These are phyloP conservation scores for Linum usitatissimum DNA, from an alignment of 345 rosid species.

Conservation along the genomic window DNA sequence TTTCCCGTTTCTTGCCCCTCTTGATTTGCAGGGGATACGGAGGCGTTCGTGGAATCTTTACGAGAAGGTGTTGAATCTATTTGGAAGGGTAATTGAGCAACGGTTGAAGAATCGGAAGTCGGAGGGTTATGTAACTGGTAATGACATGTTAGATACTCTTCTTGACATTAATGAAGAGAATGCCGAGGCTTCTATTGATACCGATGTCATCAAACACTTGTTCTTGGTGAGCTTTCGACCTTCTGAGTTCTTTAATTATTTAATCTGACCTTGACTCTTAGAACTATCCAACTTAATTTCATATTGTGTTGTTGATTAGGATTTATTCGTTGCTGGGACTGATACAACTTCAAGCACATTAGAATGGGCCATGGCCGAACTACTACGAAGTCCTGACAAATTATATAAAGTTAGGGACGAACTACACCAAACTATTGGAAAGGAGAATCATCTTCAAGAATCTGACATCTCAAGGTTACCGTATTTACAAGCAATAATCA, in stretches of 20 bases:
- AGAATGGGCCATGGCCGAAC: conserved; percentile 52
- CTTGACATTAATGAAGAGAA: conserved; percentile 18
- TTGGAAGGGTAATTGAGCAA: conserved; percentile 18
- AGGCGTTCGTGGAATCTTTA: conserved; percentile 11
- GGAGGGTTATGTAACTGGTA: neutral
- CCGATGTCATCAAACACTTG: conserved; percentile 15
- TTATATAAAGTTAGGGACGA: conserved; percentile 25
- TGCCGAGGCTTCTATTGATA: conserved; percentile 13
- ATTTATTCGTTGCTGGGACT: conserved; percentile 32
- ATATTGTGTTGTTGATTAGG: conserved; percentile 11
- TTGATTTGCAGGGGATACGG: conserved; percentile 26
- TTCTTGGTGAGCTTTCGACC: conserved; percentile 17
- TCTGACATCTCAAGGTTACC: conserved; percentile 24
- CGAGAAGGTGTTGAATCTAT: conserved; percentile 14
- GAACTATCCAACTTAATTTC: neutral
- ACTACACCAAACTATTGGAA: conserved; percentile 22
- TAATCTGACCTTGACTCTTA: too few relatives aligned
- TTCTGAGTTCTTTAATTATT: too few relatives aligned
- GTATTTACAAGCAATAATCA: conserved; percentile 35
- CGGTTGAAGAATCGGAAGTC: conserved; percentile 14
- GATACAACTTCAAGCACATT: conserved; percentile 41
- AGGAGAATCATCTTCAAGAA: conserved; percentile 24
- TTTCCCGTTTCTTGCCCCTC: conserved; percentile 20
- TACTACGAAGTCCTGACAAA: conserved; percentile 24
- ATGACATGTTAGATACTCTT: conserved; percentile 33